Conservation (phyloP, 768 basidiomycete species). For the Coprinopsis cinerea region DNA sequence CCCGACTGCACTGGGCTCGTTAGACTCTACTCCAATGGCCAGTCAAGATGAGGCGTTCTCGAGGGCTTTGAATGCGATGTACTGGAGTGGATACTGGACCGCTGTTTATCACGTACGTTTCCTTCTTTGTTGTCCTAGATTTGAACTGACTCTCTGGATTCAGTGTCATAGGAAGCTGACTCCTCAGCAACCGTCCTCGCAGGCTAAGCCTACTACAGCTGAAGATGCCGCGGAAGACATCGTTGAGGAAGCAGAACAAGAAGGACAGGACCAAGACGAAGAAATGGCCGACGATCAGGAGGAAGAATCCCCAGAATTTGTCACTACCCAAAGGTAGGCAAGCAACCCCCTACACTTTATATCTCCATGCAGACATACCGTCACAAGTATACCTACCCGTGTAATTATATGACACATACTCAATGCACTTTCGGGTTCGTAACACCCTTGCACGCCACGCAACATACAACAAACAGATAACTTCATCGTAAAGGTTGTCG, state of each 20-base stretch:
- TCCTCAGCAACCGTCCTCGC: not conserved
- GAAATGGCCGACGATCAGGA: slow-evolving; percentile 25
- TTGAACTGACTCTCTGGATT: not conserved
- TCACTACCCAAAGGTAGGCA: slow-evolving; percentile 35
- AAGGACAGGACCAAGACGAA: slow-evolving; percentile 18
- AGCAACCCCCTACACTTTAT: not conserved
- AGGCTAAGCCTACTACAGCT: no score
- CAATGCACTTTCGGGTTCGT: no score
- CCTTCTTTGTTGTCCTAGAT: not conserved
- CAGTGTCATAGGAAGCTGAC: slow-evolving; percentile 30
- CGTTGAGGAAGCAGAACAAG: slow-evolving; percentile 7
- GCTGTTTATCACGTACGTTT: slow-evolving; percentile 71
- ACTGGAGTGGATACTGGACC: slow-evolving; percentile 87
- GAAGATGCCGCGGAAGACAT: no score
- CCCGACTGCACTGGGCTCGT: slow-evolving; percentile 19
- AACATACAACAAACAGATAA: not conserved
- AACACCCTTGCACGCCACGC: no score
- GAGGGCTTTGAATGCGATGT: slow-evolving; percentile 72
- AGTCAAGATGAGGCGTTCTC: slow-evolving; percentile 72
- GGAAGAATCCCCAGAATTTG: slow-evolving; percentile 24
- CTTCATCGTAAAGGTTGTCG: not conserved
- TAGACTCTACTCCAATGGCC: slow-evolving; percentile 30
- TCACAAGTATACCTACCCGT: no score
- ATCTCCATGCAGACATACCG: no score
- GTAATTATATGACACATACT: no score